Conservation (phyloP, 768 basidiomycete species). For the Pulveroboletus frians region DNA sequence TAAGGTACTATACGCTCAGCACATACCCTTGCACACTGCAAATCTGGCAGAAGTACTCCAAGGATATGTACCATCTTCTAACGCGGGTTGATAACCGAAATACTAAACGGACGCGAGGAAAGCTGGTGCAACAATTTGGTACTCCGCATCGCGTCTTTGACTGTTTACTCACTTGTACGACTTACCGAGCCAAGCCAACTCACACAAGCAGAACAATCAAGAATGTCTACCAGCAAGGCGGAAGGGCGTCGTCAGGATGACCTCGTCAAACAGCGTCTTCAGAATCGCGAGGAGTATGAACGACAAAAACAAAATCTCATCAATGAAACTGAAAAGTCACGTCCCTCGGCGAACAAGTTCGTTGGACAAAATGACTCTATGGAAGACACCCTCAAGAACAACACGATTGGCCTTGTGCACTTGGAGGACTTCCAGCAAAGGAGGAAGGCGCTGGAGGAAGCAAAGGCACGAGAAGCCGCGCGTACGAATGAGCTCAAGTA, state of each 20-base stretch:
- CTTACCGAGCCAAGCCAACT: conserved; percentile 1
- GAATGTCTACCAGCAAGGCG: conserved; percentile 70
- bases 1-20: neutral
- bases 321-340: conserved; percentile 88
- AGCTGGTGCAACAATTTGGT: conserved; percentile 11
- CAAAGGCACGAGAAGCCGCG: conserved; percentile 85
- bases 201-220: conserved; percentile 15
- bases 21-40: conserved; percentile 69
- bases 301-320: conserved; percentile 77
- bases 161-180: neutral
- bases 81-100: neutral
- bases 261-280: conserved; percentile 74
- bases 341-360: conserved; percentile 83
- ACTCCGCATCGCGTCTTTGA: conserved; percentile 21
- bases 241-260: conserved; percentile 87
- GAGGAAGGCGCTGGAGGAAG: conserved; percentile 85
- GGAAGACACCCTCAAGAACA: conserved; percentile 88
- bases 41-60: conserved; percentile 76
- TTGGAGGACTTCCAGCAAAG: conserved; percentile 91
- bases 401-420: conserved; percentile 85
- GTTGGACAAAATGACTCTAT: conserved; percentile 92
- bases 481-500: conserved; percentile 82
- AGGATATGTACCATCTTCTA: conserved; percentile 76
- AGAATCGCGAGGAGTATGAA: conserved; percentile 77
- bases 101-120: neutral